A percentile compares a stretch with the other conserved stretches of the same genome.
Evolutionary conservation across 83 land plant genomes (phyloP).

Genomic region (Picea engelmannii): DNA sequence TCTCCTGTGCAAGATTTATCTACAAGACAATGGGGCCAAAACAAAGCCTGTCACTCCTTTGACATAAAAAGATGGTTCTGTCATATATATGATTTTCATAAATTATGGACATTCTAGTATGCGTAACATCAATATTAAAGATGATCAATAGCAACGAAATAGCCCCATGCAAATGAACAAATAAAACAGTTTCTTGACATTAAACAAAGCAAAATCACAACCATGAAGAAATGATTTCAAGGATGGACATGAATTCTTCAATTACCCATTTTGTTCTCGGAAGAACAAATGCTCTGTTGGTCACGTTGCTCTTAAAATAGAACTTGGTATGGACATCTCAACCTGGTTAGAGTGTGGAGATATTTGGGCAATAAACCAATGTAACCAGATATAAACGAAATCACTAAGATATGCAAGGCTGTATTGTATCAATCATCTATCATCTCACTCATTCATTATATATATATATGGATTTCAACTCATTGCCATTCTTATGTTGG

Average conservation of each 20-base stretch:
- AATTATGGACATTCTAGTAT: background rate
- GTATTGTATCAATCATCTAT: background rate
- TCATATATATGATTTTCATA: background rate
- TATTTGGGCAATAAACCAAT: background rate
- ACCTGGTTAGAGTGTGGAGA: background rate
- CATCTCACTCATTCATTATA: too few relatives aligned
- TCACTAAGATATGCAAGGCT: background rate
- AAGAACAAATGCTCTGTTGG: background rate
- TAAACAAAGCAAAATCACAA: background rate
- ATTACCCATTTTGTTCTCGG: background rate
- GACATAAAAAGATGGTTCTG: background rate
- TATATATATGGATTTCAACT: too few relatives aligned
- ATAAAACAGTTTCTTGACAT: background rate
- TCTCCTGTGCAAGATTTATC: constrained; percentile 97
- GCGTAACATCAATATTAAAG: background rate
- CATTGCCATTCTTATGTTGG: too few relatives aligned
- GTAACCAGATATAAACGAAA: background rate
- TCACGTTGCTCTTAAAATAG: background rate
- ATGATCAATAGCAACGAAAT: background rate
- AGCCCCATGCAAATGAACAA: background rate
- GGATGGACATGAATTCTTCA: background rate
- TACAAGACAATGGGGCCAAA: constrained; percentile 29
- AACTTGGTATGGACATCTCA: background rate
- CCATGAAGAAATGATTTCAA: background rate
- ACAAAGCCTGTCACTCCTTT: constrained; percentile 6